These are phyloP conservation scores for Phytophthora sp. DNA, from an alignment of 352 stramenopile species.

Conservation along the genomic window DNA sequence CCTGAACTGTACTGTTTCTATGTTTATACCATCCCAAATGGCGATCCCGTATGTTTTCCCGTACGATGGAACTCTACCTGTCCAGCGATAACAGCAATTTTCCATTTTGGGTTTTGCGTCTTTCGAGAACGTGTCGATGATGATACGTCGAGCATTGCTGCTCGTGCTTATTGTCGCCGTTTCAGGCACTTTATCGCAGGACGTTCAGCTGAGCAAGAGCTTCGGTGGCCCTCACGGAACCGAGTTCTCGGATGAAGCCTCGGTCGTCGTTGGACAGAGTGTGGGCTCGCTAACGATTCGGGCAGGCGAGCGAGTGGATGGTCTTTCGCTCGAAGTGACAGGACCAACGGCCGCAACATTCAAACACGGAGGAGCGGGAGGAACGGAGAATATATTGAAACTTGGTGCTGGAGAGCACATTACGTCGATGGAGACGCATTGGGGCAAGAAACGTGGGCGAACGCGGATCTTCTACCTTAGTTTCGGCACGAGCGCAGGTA, in stretches of 20 bases:
- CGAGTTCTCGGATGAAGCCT: slow-evolving; percentile 1
- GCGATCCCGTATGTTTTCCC: too few species aligned
- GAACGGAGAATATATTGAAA: neutral
- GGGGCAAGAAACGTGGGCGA: neutral
- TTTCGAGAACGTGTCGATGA: neutral
- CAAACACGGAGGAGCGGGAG: neutral
- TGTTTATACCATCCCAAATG: too few species aligned
- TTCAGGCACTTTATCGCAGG: slow-evolving; percentile 3
- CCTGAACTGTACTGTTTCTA: too few species aligned
- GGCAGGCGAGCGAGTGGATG: neutral
- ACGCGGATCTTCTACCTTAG: slow-evolving; percentile 1
- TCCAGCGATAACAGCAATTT: too few species aligned
- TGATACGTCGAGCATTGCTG: slow-evolving; percentile 10
- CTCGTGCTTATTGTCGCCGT: slow-evolving; percentile 1
- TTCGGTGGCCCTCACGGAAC: neutral
- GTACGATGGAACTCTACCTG: too few species aligned
- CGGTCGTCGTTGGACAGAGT: neutral
- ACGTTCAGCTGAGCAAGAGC: neutral
- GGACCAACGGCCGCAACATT: neutral
- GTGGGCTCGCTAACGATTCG: neutral
- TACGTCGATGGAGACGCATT: slow-evolving; percentile 3
- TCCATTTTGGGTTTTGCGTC: slow-evolving; percentile 16
- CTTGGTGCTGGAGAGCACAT: neutral
- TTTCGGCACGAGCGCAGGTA: neutral
- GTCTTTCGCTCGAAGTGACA: neutral